Evolutionary conservation across 768 basidiomycete genomes (phyloP), one percentile per base, ranked within the genome.

Genomic region (Asterophora parasitica): DNA sequence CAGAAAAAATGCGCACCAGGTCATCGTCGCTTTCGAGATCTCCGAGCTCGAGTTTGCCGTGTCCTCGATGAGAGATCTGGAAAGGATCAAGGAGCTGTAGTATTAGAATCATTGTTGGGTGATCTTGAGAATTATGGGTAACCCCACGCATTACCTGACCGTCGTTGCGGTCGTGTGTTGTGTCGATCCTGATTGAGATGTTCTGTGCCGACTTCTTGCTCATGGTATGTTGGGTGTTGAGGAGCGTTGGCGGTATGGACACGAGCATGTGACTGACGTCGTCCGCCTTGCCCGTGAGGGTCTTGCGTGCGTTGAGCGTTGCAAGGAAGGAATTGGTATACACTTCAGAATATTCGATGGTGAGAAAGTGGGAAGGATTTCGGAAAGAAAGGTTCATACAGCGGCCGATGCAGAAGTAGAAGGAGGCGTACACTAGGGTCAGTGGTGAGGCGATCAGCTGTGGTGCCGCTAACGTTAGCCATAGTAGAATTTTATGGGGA

Each of bases 241-340:
- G 35, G 7, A 60, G 58, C 13, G 58, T 62, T 9, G 57, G 57
- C 11, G 64, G 67, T 34, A 64, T 62, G 5, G 63, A 72, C 27
- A 60, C 52, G 54, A 63, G 63, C 65, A 64, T 59, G 46, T 69
- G 55, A 53, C 63, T 58, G 30, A 57, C 45, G 17, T 65, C 61
- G 38, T 67, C 61, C 30, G 61, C 49, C 32, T 58, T 50, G 44
- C 61, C 57, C 1, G 65, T 60, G 42, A 78, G 61, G 26, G 57
- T 61, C 43, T 65, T 63, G 4, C 76, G 69, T 4, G 73, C 73
- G 48, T 79, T 80, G 23, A 79, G 61, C 3, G 77, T 78, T 1
- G 75, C 76, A 11, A 79, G 64, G 38, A 79, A 70, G 4, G 76
- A 73, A 56, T 78, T 79, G 43, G 71, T 70, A 54, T 79, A 79